phyloP scores from a whole-genome alignment of 108 stramenopile species.

The Pseudonitzschia delicatissima region DNA sequence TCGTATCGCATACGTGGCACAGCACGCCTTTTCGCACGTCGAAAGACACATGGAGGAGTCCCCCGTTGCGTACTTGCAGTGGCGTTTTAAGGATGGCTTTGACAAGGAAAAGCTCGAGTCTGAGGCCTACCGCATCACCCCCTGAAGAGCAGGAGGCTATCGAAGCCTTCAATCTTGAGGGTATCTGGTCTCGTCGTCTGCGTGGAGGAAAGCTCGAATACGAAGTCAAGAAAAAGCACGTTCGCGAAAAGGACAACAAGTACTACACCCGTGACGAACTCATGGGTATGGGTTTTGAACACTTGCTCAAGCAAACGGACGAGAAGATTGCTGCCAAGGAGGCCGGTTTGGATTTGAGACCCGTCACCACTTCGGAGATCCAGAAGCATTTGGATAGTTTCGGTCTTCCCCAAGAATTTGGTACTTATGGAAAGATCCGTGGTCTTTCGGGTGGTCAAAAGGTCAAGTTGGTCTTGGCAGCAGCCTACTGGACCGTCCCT shows the following conservation, averaged over 20 bases:
- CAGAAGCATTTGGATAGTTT: constrained; percentile 96
- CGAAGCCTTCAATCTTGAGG: constrained; percentile 88
- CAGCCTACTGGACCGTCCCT: constrained; percentile 98
- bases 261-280: constrained; percentile 84
- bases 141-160: constrained; percentile 91
- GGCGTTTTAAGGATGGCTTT: constrained; percentile 93
- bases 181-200: constrained; percentile 92
- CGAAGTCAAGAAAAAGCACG: constrained; percentile 90
- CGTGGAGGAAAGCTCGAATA: constrained; percentile 87
- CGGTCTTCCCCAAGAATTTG: constrained; percentile 95
- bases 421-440: constrained; percentile 95
- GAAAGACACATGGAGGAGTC: constrained; percentile 90
- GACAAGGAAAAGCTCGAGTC: constrained; percentile 87
- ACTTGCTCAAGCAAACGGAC: constrained; percentile 83
- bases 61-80: constrained; percentile 94
- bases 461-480: constrained; percentile 97
- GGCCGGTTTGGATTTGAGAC: constrained; percentile 89
- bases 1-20: constrained; percentile 94
- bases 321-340: constrained; percentile 95
- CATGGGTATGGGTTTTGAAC: constrained; percentile 84
- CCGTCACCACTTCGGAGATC: constrained; percentile 88
- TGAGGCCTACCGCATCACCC: constrained; percentile 83
- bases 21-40: constrained; percentile 95
- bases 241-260: constrained; percentile 90
- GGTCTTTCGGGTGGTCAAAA: constrained; percentile 97